Conservation (phyloP, 164 flowering plant species). For the Sextonia rubra region DNA sequence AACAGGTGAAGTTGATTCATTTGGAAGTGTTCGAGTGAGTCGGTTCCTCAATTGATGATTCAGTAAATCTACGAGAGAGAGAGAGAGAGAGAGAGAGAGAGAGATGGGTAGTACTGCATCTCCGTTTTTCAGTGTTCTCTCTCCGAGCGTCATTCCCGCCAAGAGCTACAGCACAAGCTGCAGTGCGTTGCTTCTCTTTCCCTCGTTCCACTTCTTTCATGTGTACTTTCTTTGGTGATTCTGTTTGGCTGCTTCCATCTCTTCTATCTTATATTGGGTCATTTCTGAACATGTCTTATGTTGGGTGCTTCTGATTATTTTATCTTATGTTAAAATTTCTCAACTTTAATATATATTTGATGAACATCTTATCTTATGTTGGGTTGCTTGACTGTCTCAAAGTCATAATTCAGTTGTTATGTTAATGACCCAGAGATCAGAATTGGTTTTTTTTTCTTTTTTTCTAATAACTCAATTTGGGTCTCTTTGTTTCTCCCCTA, state of each 20-base stretch:
- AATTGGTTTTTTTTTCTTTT: too few relatives aligned
- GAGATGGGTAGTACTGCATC: slow-evolving; percentile 12
- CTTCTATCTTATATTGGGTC: neutral
- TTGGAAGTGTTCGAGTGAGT: too few relatives aligned
- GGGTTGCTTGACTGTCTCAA: neutral
- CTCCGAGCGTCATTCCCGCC: slow-evolving; percentile 9
- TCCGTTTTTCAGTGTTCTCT: slow-evolving; percentile 12
- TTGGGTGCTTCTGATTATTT: neutral
- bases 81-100: slow-evolving; percentile 11
- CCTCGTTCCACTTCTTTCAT: neutral
- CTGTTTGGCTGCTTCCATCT: neutral
- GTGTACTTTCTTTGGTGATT: neutral
- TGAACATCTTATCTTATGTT: neutral
- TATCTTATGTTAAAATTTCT: neutral
- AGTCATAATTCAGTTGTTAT: neutral
- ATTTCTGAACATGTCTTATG: too few relatives aligned
- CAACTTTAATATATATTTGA: too few relatives aligned
- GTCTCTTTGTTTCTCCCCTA: too few relatives aligned
- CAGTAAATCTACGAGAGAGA: neutral
- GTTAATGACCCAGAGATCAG: neutral
- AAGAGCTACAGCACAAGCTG: neutral
- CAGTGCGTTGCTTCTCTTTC: slow-evolving; percentile 20
- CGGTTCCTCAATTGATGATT: neutral
- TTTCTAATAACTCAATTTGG: too few relatives aligned
- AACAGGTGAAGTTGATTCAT: too few relatives aligned